Base-by-base conservation (phyloP, 2,329 filamentous ascomycete species). In the Pseudophaeomoniella oleicola region DNA sequence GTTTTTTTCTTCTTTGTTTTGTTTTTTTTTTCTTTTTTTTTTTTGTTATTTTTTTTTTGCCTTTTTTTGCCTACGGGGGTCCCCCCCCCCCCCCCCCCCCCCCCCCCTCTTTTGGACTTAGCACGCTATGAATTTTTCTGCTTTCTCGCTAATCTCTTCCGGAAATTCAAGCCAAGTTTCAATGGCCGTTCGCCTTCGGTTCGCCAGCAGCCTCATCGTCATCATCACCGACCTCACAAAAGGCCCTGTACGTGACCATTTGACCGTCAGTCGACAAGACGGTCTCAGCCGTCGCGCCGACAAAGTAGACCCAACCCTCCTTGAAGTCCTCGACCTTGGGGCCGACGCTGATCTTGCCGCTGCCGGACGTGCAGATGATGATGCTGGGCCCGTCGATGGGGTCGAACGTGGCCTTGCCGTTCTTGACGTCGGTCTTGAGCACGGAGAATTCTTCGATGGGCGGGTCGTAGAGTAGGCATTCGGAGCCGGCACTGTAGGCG, bases 391-490 rank as follows among this genome's bases (percentile, higher is more conserved):
- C 90, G 4, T 81, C 75, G 34, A 98, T 74, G 0, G 76, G 70
- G 43, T 94, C 87, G 49, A 98, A 93, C 0, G 83, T 94, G 0
- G 76, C 85, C 60, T 93, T 94, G 18, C 83, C 75, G 31, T 62
- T 65, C 46, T 78, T 80, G 22, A 98, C 65, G 9, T 81, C 72
- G 0, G 82, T 81, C 50, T 84, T 78, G 33, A 94, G 75, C 12
- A 98, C 88, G 46, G 78, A 81, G 58, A 98, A 98, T 55, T 98
- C 90, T 36, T 94, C 84, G 44, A 98, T 98, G 0, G 90, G 90
- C 0, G 90, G 90, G 52, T 98, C 83, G 58, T 98, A 98, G 12
- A 96, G 71, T 6, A 72, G 64, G 3, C 75, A 72, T 4, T 74
- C 67, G 2, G 83, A 88, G 35, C 68, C 75, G 4, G 81, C 85